Evolutionary conservation across 2,329 filamentous ascomycete species (phyloP), one percentile per base, ranked within the genome.

Genomic region (Trichoderma sp.): DNA sequence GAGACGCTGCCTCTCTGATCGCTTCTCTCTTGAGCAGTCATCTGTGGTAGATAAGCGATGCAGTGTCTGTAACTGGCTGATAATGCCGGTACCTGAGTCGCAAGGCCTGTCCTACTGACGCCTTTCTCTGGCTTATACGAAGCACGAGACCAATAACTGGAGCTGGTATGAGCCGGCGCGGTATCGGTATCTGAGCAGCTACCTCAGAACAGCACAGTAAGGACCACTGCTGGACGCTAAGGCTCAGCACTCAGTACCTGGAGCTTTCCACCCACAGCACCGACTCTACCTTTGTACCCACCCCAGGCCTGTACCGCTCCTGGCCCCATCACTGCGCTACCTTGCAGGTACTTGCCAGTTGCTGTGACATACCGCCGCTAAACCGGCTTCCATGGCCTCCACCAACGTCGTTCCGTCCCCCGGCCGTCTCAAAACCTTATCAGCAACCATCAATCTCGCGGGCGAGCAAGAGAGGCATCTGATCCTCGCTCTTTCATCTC

Each of bases 351-450:
- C 63, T 32, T 58, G 24, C 18, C 37, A 13, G 43, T n/a, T 43
- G 39, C 39, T n/a, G 39, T 43, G 39, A 43, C 39, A 39, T 39
- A 18, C 18, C 18, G 56, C 63, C 49, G 26, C 63, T 18, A 54
- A 55, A 24, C 51, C 59, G 51, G n/a, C 55, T 55, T 32, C 30
- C 39, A 32, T 51, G 64, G 18, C 58, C 66, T 56, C 66, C 58
- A 54, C 32, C 65, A 68, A 26, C 30, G 21, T 64, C 60, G 46
- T 21, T 32, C 60, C 49, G 46, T 52, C 59, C 59, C 64, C 64
- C 54, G 56, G 55, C 51, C 54, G 37, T 60, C 66, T 2, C 46
- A 54, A 60, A 68, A 68, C 56, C 59, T 68, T 60, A 68, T 61
- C 56, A 68, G 46, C 46, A 24, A 43, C 39, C 32, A 18, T 63